Evolutionary conservation across 768 basidiomycete genomes (phyloP).

Genomic region (Leccinum sublutescens): DNA sequence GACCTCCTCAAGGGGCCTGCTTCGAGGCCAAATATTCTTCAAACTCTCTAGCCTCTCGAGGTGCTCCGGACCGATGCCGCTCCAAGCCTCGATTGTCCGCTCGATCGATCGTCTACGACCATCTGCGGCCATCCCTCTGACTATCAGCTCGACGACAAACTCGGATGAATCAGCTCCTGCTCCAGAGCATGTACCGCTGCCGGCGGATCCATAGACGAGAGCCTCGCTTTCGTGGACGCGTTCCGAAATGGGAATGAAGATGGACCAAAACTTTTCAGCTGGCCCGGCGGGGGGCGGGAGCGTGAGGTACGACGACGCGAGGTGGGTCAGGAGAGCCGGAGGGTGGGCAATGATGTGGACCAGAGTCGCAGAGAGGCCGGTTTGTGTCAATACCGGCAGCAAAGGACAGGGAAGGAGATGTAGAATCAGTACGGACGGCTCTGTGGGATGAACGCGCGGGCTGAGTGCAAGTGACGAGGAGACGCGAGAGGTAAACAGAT

Average conservation of each 20-base stretch:
- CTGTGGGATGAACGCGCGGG: slow-evolving; percentile 28
- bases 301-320: slow-evolving; percentile 69
- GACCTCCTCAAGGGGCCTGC: slow-evolving; percentile 31
- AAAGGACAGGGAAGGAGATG: slow-evolving; percentile 54
- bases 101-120: slow-evolving; percentile 56
- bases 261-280: slow-evolving; percentile 74
- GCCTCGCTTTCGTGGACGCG: slow-evolving; percentile 56
- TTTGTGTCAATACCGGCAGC: slow-evolving; percentile 54
- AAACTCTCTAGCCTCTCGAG: slow-evolving; percentile 53
- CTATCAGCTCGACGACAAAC: slow-evolving; percentile 60
- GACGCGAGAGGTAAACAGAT: neutral
- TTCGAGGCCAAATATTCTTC: slow-evolving; percentile 43
- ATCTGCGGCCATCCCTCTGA: slow-evolving; percentile 42
- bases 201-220: slow-evolving; percentile 56
- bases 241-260: slow-evolving; percentile 70
- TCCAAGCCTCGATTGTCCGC: slow-evolving; percentile 67
- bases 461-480: slow-evolving; percentile 9
- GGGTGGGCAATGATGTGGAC: slow-evolving; percentile 69
- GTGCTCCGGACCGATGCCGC: slow-evolving; percentile 38
- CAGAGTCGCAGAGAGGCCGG: slow-evolving; percentile 63
- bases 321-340: slow-evolving; percentile 60
- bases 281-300: slow-evolving; percentile 64
- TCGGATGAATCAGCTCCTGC: slow-evolving; percentile 40
- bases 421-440: slow-evolving; percentile 56
- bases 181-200: slow-evolving; percentile 43